A percentile compares a stretch with the other conserved stretches of the same genome.
These are phyloP conservation scores for Apocynum venetum DNA, from an alignment of 257 asterid species.

Conservation along the genomic window DNA sequence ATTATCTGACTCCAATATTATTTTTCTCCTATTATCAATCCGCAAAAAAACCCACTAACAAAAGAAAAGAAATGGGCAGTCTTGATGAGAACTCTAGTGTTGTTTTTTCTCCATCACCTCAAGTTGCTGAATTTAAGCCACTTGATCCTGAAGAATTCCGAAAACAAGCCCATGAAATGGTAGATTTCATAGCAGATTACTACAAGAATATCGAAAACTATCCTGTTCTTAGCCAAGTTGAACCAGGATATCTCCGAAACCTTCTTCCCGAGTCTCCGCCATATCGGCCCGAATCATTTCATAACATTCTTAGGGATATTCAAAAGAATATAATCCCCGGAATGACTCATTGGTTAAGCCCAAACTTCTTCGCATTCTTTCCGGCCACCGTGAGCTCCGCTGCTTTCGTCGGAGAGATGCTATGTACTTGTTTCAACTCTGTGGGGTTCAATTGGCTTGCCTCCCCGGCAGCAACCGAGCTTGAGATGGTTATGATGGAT, in stretches of 20 bases:
- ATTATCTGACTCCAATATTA: too few relatives aligned
- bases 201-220: conserved; percentile 23
- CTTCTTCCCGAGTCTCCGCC: conserved; percentile 26
- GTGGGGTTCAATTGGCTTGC: conserved; percentile 38
- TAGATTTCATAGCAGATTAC: conserved; percentile 31
- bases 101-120: not conserved
- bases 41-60: not conserved
- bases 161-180: conserved; percentile 27
- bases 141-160: conserved; percentile 31
- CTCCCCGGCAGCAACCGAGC: conserved; percentile 33
- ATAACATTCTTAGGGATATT: conserved; percentile 21
- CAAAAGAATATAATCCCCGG: conserved; percentile 23
- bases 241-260: conserved; percentile 31
- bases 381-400: conserved; percentile 36
- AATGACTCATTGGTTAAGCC: conserved; percentile 39
- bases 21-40: not conserved
- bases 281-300: conserved; percentile 24
- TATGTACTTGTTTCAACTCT: conserved; percentile 29
- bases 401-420: conserved; percentile 31
- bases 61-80: conserved; percentile 22
- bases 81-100: conserved; percentile 14
- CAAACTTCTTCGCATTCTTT: conserved; percentile 35
- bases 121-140: conserved; percentile 18
- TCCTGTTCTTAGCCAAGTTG: conserved; percentile 31
- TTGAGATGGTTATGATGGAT: conserved; percentile 38